Conservation (phyloP, 2,329 filamentous ascomycete genomes). For the Apiospora pterosperma region DNA sequence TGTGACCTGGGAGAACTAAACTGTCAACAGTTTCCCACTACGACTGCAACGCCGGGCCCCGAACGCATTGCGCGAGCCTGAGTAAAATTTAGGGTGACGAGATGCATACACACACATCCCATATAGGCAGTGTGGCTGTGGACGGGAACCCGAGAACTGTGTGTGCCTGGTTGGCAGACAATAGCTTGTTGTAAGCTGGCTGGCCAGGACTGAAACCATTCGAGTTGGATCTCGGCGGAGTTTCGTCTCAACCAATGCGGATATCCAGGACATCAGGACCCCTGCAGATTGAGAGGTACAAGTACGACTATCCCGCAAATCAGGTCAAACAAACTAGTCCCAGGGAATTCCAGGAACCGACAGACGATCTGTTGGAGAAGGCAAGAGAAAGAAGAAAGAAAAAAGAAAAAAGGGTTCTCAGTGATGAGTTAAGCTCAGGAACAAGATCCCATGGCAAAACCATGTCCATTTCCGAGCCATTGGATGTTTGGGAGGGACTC, state of each 20-base stretch:
- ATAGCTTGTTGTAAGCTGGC: not conserved
- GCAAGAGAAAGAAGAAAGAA: not conserved
- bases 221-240: slow-evolving; percentile 20
- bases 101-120: not conserved
- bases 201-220: slow-evolving; percentile 19
- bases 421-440: not conserved
- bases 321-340: not conserved
- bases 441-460: not conserved
- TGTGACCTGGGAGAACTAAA: not conserved
- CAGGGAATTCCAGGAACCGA: not conserved
- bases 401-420: not conserved
- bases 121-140: no score
- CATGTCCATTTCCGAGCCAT: not conserved
- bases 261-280: not conserved
- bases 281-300: not conserved
- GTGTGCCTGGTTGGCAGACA: not conserved
- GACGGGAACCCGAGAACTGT: not conserved
- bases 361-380: not conserved
- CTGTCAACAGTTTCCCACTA: not conserved
- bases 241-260: slow-evolving; percentile 15
- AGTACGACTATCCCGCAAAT: no score
- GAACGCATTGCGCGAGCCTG: not conserved
- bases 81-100: not conserved
- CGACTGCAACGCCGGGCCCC: not conserved
- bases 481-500: not conserved